phyloP scores from a whole-genome alignment of 129 eudicot genomes.

The Flaveria bidentis region DNA sequence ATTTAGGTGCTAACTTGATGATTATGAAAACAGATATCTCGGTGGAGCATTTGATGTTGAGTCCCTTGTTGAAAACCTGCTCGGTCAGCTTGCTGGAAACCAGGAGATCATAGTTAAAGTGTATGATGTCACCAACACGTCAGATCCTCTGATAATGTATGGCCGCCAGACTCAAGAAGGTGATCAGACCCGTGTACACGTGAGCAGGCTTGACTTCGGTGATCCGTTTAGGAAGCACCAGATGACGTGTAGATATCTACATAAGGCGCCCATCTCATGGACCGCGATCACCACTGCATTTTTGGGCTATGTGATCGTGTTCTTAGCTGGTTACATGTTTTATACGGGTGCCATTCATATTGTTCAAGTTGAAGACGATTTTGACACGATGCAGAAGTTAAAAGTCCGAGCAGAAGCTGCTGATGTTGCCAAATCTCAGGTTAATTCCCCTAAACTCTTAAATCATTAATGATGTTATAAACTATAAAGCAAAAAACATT shows the following conservation, averaged over 20 bases:
- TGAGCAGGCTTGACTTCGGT: slow-evolving; percentile 77
- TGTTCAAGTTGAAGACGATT: slow-evolving; percentile 69
- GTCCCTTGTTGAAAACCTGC: slow-evolving; percentile 85
- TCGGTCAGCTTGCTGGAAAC: slow-evolving; percentile 85
- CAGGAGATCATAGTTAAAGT: slow-evolving; percentile 81
- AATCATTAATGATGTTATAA: not conserved
- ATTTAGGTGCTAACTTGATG: not conserved
- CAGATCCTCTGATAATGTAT: slow-evolving; percentile 78
- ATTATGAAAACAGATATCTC: slow-evolving; percentile 48
- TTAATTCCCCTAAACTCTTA: not conserved
- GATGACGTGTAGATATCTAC: slow-evolving; percentile 83
- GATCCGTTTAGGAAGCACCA: slow-evolving; percentile 85
- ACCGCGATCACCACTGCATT: slow-evolving; percentile 44
- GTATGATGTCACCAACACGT: slow-evolving; percentile 72
- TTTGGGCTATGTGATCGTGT: slow-evolving; percentile 48
- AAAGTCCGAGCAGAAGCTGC: slow-evolving; percentile 87
- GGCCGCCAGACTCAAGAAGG: slow-evolving; percentile 66
- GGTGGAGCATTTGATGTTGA: slow-evolving; percentile 91
- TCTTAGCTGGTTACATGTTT: slow-evolving; percentile 54
- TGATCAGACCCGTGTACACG: slow-evolving; percentile 54
- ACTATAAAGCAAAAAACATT: not conserved
- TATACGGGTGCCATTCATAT: slow-evolving; percentile 59
- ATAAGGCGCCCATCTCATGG: slow-evolving; percentile 61
- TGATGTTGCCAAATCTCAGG: slow-evolving; percentile 91
- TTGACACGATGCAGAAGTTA: slow-evolving; percentile 56